phyloP scores from a whole-genome alignment of 257 asterid genomes.

The Solanum bulbocastanum region DNA sequence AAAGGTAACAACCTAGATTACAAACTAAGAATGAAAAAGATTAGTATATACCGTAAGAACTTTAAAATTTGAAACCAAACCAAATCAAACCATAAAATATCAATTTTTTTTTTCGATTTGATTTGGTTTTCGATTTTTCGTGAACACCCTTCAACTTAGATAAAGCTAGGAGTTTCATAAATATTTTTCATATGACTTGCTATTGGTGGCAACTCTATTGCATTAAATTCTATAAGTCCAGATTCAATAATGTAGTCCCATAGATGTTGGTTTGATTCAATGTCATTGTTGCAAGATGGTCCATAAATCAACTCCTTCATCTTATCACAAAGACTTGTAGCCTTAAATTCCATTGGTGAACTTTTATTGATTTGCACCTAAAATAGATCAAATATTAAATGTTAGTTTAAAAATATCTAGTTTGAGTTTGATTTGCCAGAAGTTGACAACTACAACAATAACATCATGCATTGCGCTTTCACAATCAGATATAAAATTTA shows the following conservation, averaged over 20 bases:
- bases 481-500: background rate
- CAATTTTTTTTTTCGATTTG: background rate
- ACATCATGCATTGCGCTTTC: background rate
- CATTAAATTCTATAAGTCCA: conserved; percentile 10
- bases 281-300: conserved; percentile 1
- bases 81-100: background rate
- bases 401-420: background rate
- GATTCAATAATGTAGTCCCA: conserved; percentile 32
- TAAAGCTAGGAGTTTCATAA: background rate
- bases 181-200: background rate
- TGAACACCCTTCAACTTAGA: background rate
- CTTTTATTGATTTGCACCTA: conserved; percentile 12
- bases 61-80: background rate
- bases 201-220: background rate
- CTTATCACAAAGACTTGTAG: conserved; percentile 13
- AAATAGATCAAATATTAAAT: background rate
- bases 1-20: background rate
- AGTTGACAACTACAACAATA: no score
- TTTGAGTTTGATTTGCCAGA: background rate
- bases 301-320: conserved; percentile 19
- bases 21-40: background rate
- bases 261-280: conserved; percentile 16
- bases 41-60: background rate
- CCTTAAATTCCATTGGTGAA: conserved; percentile 11
- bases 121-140: background rate